Base-by-base conservation (phyloP, 257 asterid species). In the Avicennia marina region DNA sequence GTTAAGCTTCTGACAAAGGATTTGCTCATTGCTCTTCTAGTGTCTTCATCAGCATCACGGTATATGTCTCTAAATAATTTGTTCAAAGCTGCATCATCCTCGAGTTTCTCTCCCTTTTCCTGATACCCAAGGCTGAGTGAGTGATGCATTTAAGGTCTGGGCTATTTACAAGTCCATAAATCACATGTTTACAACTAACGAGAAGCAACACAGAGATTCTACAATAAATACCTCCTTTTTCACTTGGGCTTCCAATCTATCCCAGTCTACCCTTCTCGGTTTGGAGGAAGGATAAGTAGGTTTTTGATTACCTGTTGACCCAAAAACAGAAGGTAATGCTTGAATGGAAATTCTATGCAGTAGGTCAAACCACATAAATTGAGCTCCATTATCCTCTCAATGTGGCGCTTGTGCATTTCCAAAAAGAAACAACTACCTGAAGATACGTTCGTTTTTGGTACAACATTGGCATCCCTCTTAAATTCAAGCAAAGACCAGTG, bases 11-110 rank as follows among this genome's bases (percentile, higher is more conserved):
- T 80, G 79, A 93, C 99, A 55, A 89, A 93, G 40, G 97, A 93
- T 78, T 93, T 93, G 94, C 81, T 86, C 99, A 93, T 93, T 56
- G 99, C 99, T 74, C 99, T 76, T 65, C 90, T 75, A 0, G 95
- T 76, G 77, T 93, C 99, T 74, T 93, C 99, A 9, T 93, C 96
- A 13, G 99, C 94, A 74, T 82, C 94, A 34, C 54, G 39, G 77
- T 89, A 93, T 67, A 93, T 93, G 60, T 81, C 95, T 51, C 81
- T 68, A 86, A 93, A 93, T 50, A 93, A 86, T 67, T 89, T 93
- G 94, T 93, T 93, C 64, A 93, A 65, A 50, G 91, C 99, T 3
- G 97, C 99, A 69, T 93, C 99, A 4, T 97, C 99, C 53, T 93
- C 97, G 2, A 93, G 85, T 69, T 93, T 89, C 68, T 93, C 99